Evolutionary conservation across 2,329 filamentous ascomycete species (phyloP).

Genomic region (Laburnicola sp.): DNA sequence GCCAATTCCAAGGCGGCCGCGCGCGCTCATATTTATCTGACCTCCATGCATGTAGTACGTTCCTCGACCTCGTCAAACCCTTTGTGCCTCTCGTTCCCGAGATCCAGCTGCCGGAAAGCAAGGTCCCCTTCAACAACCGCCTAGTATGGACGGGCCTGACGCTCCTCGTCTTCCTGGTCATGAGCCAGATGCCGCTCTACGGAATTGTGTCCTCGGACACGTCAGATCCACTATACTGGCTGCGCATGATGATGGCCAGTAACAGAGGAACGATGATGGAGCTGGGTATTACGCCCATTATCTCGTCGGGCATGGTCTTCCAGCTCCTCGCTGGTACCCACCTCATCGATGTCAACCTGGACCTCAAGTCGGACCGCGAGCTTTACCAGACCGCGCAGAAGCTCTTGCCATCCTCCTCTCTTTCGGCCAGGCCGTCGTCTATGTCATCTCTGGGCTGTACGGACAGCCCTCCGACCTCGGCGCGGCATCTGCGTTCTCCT

Average conservation of each 20-base stretch:
- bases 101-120: conserved; percentile 85
- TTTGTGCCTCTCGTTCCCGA: conserved; percentile 99
- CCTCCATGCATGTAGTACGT: conserved; percentile 47
- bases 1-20: conserved; percentile 25
- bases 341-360: conserved; percentile 99
- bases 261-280: conserved; percentile 97
- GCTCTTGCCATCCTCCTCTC: conserved; percentile 89
- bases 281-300: conserved; percentile 93
- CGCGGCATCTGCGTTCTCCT: conserved; percentile 96
- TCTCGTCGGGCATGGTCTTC: conserved; percentile 99
- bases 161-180: conserved; percentile 97
- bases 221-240: conserved; percentile 98
- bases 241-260: conserved; percentile 99
- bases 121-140: conserved; percentile 93
- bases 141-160: conserved; percentile 65
- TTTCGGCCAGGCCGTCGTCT: conserved; percentile 96
- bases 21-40: conserved; percentile 25
- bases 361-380: conserved; percentile 99
- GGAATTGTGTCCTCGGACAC: conserved; percentile 96
- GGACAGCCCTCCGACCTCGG: conserved; percentile 95
- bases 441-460: conserved; percentile 92
- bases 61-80: conserved; percentile 99
- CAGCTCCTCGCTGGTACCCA: conserved; percentile 99
- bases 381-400: conserved; percentile 99
- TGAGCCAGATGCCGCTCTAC: conserved; percentile 97